Percentiles rank a stretch among this genome's conserved stretches.
Evolutionary conservation across 2,329 filamentous ascomycete genomes (phyloP).

Genomic region (Trichoderma endophyticum): DNA sequence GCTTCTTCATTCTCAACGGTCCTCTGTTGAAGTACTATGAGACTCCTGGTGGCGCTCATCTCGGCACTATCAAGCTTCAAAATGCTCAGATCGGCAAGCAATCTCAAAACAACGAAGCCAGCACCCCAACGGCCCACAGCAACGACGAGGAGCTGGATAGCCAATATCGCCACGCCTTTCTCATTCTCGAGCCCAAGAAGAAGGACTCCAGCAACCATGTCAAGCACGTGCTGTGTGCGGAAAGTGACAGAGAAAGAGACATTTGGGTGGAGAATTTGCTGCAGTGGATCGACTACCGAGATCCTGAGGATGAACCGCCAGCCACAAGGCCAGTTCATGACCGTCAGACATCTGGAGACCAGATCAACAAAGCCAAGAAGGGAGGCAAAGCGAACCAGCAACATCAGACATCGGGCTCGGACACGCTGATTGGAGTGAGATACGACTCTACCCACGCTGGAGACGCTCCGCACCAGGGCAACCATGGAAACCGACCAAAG

Average conservation of each 20-base stretch:
- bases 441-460: constrained; percentile 56
- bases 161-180: constrained; percentile 93
- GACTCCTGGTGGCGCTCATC: constrained; percentile 79
- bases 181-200: constrained; percentile 92
- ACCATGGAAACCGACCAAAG: constrained; percentile 36
- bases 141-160: constrained; percentile 77
- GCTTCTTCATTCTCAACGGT: constrained; percentile 60
- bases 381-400: constrained; percentile 23
- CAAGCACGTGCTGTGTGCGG: constrained; percentile 90
- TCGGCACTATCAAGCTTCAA: constrained; percentile 89
- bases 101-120: constrained; percentile 49
- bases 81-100: constrained; percentile 94
- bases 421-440: constrained; percentile 54
- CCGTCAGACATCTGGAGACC: constrained; percentile 36
- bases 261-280: constrained; percentile 88
- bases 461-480: constrained; percentile 44
- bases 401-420: constrained; percentile 40
- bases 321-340: constrained; percentile 37
- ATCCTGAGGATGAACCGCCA: constrained; percentile 50
- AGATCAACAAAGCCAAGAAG: constrained; percentile 35
- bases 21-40: constrained; percentile 84
- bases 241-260: constrained; percentile 90
- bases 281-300: constrained; percentile 78
- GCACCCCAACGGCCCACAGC: constrained; percentile 56
- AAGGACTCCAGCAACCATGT: constrained; percentile 87